These are phyloP conservation scores for Ganoderma meredithae DNA, from an alignment of 1,284 basidiomycete species.

Conservation along the genomic window DNA sequence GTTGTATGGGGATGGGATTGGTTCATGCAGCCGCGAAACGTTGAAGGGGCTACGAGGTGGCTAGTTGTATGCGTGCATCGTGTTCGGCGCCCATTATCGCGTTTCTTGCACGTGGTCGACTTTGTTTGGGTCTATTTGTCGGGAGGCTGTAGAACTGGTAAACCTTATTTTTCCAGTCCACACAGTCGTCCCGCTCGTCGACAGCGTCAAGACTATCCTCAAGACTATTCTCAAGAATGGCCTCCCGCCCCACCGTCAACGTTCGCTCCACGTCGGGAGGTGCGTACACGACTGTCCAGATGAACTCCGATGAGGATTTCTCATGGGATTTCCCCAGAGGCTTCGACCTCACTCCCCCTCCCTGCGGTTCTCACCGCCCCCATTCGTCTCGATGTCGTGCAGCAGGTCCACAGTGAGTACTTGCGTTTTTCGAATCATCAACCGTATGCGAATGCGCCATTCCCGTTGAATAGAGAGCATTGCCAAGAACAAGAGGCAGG, in stretches of 20 bases:
- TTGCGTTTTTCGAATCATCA: background rate
- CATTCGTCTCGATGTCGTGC: conserved; percentile 98
- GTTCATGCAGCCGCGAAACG: background rate
- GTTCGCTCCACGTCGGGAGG: conserved; percentile 82
- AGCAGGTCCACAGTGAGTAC: conserved; percentile 96
- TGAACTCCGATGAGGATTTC: background rate
- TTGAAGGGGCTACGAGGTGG: background rate
- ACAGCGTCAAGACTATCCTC: conserved; percentile 41
- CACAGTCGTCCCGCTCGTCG: conserved; percentile 31
- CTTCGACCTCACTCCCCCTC: conserved; percentile 90
- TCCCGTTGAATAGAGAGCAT: conserved; percentile 79
- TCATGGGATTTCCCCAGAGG: conserved; percentile 57
- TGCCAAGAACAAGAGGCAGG: conserved; percentile 98
- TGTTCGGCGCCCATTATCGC: background rate
- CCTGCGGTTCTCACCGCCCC: conserved; percentile 98
- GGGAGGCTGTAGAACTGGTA: conserved; percentile 37
- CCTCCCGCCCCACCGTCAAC: conserved; percentile 89
- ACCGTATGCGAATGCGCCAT: background rate
- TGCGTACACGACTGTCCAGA: conserved; percentile 42
- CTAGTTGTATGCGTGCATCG: background rate
- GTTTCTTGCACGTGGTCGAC: conserved; percentile 10
- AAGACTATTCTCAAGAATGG: conserved; percentile 63
- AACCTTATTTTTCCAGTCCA: conserved; percentile 43
- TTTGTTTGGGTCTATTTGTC: conserved; percentile 31
- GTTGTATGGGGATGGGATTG: background rate